A percentile compares a stretch with the other conserved stretches of the same genome.
These are phyloP conservation scores for Jaltomata sinuosa DNA, from an alignment of 257 asterid genomes.

Conservation along the genomic window DNA sequence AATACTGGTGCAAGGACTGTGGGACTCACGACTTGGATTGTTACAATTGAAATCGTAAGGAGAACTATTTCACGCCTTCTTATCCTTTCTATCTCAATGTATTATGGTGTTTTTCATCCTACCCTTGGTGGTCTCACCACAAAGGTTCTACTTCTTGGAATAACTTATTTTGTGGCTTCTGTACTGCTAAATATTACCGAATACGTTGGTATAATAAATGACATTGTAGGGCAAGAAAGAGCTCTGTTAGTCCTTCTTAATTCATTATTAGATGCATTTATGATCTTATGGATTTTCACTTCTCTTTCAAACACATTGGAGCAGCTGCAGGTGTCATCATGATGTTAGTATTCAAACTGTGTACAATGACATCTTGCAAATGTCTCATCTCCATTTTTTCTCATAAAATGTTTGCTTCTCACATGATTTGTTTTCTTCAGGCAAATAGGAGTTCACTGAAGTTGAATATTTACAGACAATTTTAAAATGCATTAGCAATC, in stretches of 20 bases:
- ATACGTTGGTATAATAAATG: conserved; percentile 86
- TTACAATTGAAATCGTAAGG: conserved; percentile 69
- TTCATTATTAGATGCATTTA: conserved; percentile 83
- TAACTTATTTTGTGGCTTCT: conserved; percentile 72
- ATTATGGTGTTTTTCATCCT: conserved; percentile 94
- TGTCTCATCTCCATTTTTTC: neutral
- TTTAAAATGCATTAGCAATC: conserved; percentile 87
- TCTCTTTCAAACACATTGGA: conserved; percentile 89
- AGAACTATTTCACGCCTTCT: conserved; percentile 76
- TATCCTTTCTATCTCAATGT: conserved; percentile 92
- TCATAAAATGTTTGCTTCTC: conserved; percentile 6
- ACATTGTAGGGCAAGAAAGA: conserved; percentile 76
- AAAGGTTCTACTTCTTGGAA: conserved; percentile 81
- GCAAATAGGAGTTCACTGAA: conserved; percentile 85
- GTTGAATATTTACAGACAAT: conserved; percentile 84
- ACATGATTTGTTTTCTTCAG: conserved; percentile 29
- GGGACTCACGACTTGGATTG: conserved; percentile 92
- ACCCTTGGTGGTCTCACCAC: conserved; percentile 96
- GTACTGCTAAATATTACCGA: conserved; percentile 79
- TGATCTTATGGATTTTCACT: conserved; percentile 91
- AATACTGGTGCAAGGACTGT: conserved; percentile 79
- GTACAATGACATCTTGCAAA: neutral
- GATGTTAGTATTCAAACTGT: neutral
- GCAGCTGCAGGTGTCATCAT: conserved; percentile 74
- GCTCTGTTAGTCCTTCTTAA: conserved; percentile 76